These are phyloP conservation scores for Phytophthora sp. DNA, from an alignment of 352 stramenopile species.

Conservation along the genomic window DNA sequence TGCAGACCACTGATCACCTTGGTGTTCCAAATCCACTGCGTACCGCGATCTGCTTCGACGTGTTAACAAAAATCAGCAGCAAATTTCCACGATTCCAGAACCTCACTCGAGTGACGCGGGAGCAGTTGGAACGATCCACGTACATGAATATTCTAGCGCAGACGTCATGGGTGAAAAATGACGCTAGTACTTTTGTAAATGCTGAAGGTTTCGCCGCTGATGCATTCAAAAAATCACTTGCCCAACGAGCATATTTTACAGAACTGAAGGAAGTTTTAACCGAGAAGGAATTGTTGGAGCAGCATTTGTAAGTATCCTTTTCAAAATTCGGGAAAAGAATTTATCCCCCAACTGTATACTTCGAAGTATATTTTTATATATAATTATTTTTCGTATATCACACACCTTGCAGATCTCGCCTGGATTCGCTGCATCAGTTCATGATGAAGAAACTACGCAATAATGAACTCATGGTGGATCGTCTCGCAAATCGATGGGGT, in stretches of 20 bases:
- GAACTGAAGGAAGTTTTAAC: conserved; percentile 53
- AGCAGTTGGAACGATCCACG: conserved; percentile 47
- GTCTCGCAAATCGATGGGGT: conserved; percentile 57
- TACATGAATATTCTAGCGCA: conserved; percentile 40
- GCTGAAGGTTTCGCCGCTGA: conserved; percentile 16
- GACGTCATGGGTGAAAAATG: background rate
- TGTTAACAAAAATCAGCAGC: conserved; percentile 46
- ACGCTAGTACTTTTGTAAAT: background rate
- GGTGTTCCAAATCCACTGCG: conserved; percentile 62
- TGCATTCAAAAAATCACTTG: conserved; percentile 34
- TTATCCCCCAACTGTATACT: background rate
- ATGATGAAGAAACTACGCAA: conserved; percentile 65
- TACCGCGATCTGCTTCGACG: conserved; percentile 63
- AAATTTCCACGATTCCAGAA: conserved; percentile 62
- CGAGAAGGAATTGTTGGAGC: conserved; percentile 46
- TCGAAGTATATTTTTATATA: no score
- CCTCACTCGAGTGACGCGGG: conserved; percentile 39
- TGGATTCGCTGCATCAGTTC: conserved; percentile 56
- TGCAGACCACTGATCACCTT: conserved; percentile 62
- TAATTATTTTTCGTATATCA: background rate
- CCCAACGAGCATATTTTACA: conserved; percentile 56
- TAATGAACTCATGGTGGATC: conserved; percentile 71
- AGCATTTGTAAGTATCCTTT: conserved; percentile 40
- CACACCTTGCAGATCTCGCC: conserved; percentile 27
- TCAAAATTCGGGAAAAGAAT: no score